Conservation (phyloP, 2,329 filamentous ascomycete genomes). For the Chrysoporthe deuterocubensis region DNA sequence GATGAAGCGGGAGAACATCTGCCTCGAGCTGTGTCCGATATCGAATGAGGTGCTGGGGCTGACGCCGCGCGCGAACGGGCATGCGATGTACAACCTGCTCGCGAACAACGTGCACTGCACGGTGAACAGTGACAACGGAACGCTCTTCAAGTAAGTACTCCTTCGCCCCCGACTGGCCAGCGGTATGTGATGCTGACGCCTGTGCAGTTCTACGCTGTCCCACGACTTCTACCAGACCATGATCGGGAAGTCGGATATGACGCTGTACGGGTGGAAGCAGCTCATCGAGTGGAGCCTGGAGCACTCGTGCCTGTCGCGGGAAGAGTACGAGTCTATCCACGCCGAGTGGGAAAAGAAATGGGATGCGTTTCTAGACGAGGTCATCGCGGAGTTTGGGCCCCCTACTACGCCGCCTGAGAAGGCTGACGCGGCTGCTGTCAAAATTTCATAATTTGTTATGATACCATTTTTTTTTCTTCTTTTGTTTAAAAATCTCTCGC, state of each 20-base stretch:
- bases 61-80: conserved; percentile 66
- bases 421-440: background rate
- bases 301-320: conserved; percentile 57
- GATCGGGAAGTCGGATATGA: conserved; percentile 69
- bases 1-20: conserved; percentile 67
- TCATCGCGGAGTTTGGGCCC: conserved; percentile 48
- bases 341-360: conserved; percentile 59
- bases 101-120: conserved; percentile 77
- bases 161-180: too few relatives aligned
- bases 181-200: background rate
- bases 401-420: background rate
- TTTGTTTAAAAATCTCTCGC: background rate
- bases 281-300: conserved; percentile 66
- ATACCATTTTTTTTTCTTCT: background rate
- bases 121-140: conserved; percentile 75
- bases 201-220: conserved; percentile 65
- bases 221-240: conserved; percentile 81
- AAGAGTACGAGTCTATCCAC: conserved; percentile 44
- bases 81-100: conserved; percentile 69
- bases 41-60: conserved; percentile 77
- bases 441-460: background rate
- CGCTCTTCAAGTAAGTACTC: conserved; percentile 64
- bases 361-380: conserved; percentile 59
- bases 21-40: conserved; percentile 77
- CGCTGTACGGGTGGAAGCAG: conserved; percentile 73